Percentiles rank a stretch among this genome's conserved stretches.
Evolutionary conservation across 179 eudicot species (phyloP).

Genomic region (Carnegiea gigantea): DNA sequence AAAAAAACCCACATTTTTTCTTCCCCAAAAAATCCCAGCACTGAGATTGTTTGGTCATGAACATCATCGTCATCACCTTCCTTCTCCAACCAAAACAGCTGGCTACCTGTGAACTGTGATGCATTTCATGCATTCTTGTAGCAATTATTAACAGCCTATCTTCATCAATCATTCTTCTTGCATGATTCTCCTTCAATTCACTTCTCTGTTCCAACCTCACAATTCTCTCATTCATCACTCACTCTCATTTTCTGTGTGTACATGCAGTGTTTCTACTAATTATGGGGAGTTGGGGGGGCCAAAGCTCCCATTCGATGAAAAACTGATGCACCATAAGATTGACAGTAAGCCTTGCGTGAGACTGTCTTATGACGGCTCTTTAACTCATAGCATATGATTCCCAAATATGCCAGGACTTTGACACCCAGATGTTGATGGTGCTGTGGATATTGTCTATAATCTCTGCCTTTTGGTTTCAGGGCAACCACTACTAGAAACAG

Average conservation of each 20-base stretch:
- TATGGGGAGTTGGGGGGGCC: conserved; percentile 16
- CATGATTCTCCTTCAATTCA: conserved; percentile 29
- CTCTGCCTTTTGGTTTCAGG: conserved; percentile 49
- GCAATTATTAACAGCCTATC: conserved; percentile 13
- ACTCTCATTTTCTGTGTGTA: conserved; percentile 23
- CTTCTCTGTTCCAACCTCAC: conserved; percentile 4
- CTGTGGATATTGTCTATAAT: conserved; percentile 15
- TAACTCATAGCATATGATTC: background rate
- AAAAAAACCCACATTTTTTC: conserved; percentile 4
- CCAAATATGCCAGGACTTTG: background rate
- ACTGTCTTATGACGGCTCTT: no score
- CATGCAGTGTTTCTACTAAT: conserved; percentile 11
- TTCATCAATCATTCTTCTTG: conserved; percentile 24
- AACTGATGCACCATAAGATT: conserved; percentile 7
- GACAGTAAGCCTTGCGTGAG: no score
- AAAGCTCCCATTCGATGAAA: conserved; percentile 34
- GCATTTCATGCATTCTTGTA: conserved; percentile 19
- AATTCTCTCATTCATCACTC: conserved; percentile 15
- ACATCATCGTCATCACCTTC: conserved; percentile 7
- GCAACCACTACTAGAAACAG: conserved; percentile 10
- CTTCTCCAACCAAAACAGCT: conserved; percentile 21
- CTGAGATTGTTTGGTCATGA: conserved; percentile 8
- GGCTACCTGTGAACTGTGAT: conserved; percentile 5
- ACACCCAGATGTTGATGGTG: conserved; percentile 14
- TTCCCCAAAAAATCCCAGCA: background rate